Evolutionary conservation across 2,329 filamentous ascomycete species (phyloP).

Genomic region (Claviceps cyperi): DNA sequence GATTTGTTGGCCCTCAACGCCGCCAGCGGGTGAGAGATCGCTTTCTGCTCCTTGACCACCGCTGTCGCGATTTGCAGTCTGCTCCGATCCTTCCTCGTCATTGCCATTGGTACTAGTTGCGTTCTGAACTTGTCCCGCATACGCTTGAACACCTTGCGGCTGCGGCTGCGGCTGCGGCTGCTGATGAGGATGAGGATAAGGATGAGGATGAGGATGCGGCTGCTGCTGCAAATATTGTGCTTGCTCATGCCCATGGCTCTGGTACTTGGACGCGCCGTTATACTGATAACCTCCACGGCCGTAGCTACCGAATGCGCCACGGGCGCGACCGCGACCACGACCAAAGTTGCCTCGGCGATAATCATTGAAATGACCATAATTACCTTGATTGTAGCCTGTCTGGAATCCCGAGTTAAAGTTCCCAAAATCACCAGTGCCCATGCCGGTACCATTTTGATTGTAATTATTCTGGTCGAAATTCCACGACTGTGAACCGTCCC

Average conservation of each 20-base stretch:
- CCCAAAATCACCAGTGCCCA: slow-evolving; percentile 69
- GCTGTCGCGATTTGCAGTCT: slow-evolving; percentile 6
- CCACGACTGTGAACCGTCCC: slow-evolving; percentile 71
- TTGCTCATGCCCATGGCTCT: slow-evolving; percentile 19
- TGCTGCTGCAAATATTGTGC: slow-evolving; percentile 16
- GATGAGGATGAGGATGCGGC: slow-evolving; percentile 1
- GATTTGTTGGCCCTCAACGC: slow-evolving; percentile 10
- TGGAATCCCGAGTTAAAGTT: slow-evolving; percentile 63
- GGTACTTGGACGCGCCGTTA: slow-evolving; percentile 22
- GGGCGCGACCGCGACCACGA: slow-evolving; percentile 49
- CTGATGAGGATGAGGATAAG: background rate
- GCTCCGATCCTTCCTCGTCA: slow-evolving; percentile 15
- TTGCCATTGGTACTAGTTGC: slow-evolving; percentile 6
- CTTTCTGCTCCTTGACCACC: slow-evolving; percentile 5
- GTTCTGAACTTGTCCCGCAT: slow-evolving; percentile 11
- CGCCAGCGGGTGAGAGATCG: slow-evolving; percentile 3
- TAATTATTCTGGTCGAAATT: slow-evolving; percentile 80
- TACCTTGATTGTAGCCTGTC: slow-evolving; percentile 70
- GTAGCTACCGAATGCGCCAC: slow-evolving; percentile 42
- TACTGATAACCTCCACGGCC: slow-evolving; percentile 37
- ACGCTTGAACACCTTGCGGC: slow-evolving; percentile 4
- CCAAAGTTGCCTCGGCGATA: slow-evolving; percentile 57
- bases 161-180: slow-evolving; percentile 1
- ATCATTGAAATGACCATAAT: slow-evolving; percentile 73
- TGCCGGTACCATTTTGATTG: slow-evolving; percentile 73